Evolutionary conservation across 2,329 filamentous ascomycete genomes (phyloP).

Genomic region (Penicillium italicum): DNA sequence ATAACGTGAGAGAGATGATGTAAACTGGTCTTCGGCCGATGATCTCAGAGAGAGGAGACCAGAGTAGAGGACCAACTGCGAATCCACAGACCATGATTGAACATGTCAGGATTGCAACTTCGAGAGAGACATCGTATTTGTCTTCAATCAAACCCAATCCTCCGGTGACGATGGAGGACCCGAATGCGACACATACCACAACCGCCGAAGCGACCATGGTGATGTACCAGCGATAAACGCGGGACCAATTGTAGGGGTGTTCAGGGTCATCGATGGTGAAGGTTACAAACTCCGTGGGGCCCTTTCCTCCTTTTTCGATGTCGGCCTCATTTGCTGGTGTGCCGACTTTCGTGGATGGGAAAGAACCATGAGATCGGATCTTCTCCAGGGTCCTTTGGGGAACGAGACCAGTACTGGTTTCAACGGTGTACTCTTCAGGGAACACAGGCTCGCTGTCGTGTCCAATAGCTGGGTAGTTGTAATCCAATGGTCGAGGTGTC

Average conservation of each 20-base stretch:
- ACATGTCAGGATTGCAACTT: conserved; percentile 67
- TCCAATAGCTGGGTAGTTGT: conserved; percentile 32
- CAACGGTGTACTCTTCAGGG: conserved; percentile 22
- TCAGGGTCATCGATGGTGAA: conserved; percentile 66
- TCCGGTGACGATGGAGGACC: conserved; percentile 69
- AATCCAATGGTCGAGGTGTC: conserved; percentile 21
- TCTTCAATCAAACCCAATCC: conserved; percentile 61
- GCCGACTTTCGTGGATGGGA: conserved; percentile 1
- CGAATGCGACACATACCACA: conserved; percentile 66
- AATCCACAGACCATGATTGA: conserved; percentile 75
- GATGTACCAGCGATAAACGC: conserved; percentile 69
- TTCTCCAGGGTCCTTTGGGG: conserved; percentile 16
- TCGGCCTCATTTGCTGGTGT: conserved; percentile 14
- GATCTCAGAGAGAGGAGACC: conserved; percentile 32
- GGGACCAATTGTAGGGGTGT: conserved; percentile 78
- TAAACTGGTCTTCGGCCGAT: conserved; percentile 34
- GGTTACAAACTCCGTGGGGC: conserved; percentile 47
- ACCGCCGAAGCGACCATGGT: conserved; percentile 76
- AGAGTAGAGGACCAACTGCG: conserved; percentile 50
- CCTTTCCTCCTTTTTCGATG: conserved; percentile 26
- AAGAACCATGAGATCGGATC: conserved; percentile 17
- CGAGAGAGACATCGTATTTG: conserved; percentile 65
- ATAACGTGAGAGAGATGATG: conserved; percentile 32
- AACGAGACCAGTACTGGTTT: conserved; percentile 23
- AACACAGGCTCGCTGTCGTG: conserved; percentile 20